Conservation (phyloP, 108 stramenopile genomes). For the Cyclotella cryptica region DNA sequence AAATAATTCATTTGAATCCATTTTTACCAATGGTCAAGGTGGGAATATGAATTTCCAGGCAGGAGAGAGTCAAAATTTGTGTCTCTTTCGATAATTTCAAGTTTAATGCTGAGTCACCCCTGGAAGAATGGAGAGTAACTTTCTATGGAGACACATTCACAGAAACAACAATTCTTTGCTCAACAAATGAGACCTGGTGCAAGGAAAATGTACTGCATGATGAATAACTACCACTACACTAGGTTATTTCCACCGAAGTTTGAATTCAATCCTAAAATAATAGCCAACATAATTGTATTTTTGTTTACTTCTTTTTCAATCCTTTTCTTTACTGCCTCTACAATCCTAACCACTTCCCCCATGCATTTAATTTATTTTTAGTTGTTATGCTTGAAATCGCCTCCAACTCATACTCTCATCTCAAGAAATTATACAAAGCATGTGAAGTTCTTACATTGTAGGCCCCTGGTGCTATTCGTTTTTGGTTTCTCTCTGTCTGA, state of each 20-base stretch:
- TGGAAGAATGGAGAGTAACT: background rate
- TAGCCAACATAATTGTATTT: too few species aligned
- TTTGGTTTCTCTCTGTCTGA: background rate
- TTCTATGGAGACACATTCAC: background rate
- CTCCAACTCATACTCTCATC: background rate
- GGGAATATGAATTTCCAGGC: background rate
- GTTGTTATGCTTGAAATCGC: background rate
- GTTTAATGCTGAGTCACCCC: background rate
- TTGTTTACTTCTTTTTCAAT: too few species aligned
- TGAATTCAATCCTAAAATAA: background rate
- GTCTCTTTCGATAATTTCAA: background rate
- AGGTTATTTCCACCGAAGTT: too few species aligned
- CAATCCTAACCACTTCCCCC: too few species aligned
- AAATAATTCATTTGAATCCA: background rate
- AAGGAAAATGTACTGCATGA: too few species aligned
- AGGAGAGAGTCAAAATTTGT: background rate
- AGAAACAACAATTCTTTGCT: background rate
- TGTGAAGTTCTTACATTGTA: background rate
- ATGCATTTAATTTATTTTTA: background rate
- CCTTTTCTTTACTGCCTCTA: too few species aligned
- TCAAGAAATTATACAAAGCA: background rate
- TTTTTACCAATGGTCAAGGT: background rate
- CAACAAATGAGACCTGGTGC: background rate
- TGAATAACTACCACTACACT: too few species aligned
- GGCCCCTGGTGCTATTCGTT: background rate